Conservation (phyloP, 306 rosid species). For the Inga laurina region DNA sequence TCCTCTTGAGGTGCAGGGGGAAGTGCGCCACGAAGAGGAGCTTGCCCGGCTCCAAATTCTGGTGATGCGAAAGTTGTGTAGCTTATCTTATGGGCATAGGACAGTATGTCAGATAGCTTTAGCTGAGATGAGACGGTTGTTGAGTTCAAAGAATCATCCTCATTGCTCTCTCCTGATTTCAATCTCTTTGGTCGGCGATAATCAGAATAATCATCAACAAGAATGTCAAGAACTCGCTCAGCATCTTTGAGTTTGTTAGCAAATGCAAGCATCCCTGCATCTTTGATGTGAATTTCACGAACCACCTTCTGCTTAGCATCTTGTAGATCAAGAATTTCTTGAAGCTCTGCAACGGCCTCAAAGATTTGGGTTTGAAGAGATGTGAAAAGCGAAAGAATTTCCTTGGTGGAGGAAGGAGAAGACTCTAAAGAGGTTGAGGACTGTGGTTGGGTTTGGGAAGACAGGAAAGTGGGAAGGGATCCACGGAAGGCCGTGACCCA, state of each 20-base stretch:
- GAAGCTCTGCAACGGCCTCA: slow-evolving; percentile 91
- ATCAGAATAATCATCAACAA: slow-evolving; percentile 85
- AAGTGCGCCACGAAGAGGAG: slow-evolving; percentile 80
- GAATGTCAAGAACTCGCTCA: slow-evolving; percentile 78
- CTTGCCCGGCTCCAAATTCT: slow-evolving; percentile 88
- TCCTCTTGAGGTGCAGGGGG: slow-evolving; percentile 98
- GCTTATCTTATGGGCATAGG: slow-evolving; percentile 84
- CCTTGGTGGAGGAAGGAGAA: slow-evolving; percentile 69
- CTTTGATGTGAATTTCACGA: slow-evolving; percentile 62
- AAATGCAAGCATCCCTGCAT: slow-evolving; percentile 63
- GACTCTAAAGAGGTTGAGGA: slow-evolving; percentile 44
- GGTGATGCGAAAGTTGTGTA: slow-evolving; percentile 99
- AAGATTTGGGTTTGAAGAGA: slow-evolving; percentile 78
- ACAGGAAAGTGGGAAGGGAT: slow-evolving; percentile 70
- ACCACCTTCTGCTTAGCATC: slow-evolving; percentile 74
- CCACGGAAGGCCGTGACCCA: slow-evolving; percentile 87
- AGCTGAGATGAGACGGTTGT: slow-evolving; percentile 72
- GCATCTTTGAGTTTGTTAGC: slow-evolving; percentile 82
- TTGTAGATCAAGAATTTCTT: slow-evolving; percentile 86
- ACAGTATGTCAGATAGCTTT: slow-evolving; percentile 65
- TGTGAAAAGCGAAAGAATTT: slow-evolving; percentile 62
- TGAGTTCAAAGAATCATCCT: slow-evolving; percentile 50
- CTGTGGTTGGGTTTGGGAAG: slow-evolving; percentile 54
- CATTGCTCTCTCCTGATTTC: slow-evolving; percentile 47
- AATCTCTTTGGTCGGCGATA: slow-evolving; percentile 60